These are phyloP conservation scores for Trichosporon ovoides DNA, from an alignment of 1,284 basidiomycete species.

Conservation along the genomic window DNA sequence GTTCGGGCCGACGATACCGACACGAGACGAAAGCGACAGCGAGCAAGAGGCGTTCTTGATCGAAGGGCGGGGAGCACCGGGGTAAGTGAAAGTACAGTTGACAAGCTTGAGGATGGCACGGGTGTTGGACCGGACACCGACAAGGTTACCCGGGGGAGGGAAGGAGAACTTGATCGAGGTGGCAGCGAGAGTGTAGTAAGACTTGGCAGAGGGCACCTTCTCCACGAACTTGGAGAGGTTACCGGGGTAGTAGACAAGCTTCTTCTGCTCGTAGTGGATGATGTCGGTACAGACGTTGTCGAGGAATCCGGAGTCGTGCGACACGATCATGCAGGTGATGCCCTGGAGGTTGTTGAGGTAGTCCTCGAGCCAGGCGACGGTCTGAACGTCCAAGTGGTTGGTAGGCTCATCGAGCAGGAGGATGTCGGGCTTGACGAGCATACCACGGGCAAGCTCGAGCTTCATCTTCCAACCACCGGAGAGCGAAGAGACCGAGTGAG, in stretches of 20 bases:
- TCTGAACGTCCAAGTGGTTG: slow-evolving; percentile 72
- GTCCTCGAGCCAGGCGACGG: slow-evolving; percentile 89
- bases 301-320: slow-evolving; percentile 96
- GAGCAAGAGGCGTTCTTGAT: slow-evolving; percentile 85
- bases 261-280: slow-evolving; percentile 93
- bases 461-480: slow-evolving; percentile 99
- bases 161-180: slow-evolving; percentile 95
- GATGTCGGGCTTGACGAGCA: slow-evolving; percentile 93
- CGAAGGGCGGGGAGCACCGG: slow-evolving; percentile 75
- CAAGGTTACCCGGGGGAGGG: slow-evolving; percentile 90
- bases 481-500: slow-evolving; percentile 78
- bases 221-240: slow-evolving; percentile 90
- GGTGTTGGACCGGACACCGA: slow-evolving; percentile 96
- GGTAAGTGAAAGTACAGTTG: slow-evolving; percentile 92
- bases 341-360: slow-evolving; percentile 76
- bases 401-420: slow-evolving; percentile 60
- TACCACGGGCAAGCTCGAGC: slow-evolving; percentile 84
- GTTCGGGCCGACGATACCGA: slow-evolving; percentile 92
- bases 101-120: slow-evolving; percentile 92
- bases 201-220: slow-evolving; percentile 88
- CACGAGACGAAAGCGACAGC: slow-evolving; percentile 83
- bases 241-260: slow-evolving; percentile 92
- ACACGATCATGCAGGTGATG: slow-evolving; percentile 89
- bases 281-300: slow-evolving; percentile 97
- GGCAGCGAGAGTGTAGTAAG: slow-evolving; percentile 94